Percentiles rank a stretch among this genome's conserved stretches.
Conservation (phyloP, 2,329 filamentous ascomycete species). For the Cordyceps javanica region DNA sequence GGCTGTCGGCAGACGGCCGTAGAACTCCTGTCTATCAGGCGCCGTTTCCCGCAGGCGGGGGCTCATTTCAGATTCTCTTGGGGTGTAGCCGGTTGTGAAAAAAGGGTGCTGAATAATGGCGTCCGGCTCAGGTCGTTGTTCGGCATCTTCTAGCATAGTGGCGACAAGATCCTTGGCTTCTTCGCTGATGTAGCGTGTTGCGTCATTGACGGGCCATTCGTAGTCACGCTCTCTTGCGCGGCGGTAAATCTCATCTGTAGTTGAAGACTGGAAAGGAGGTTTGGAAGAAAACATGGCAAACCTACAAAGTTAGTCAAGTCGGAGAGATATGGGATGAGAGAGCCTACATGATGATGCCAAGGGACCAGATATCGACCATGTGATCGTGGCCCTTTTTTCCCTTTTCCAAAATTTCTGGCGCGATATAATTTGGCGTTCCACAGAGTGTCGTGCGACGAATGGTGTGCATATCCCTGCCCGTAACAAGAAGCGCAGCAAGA, state of each 20-base stretch:
- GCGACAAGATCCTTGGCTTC: slow-evolving; percentile 76
- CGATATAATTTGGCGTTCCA: slow-evolving; percentile 97
- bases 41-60: slow-evolving; percentile 50
- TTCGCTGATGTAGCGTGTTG: slow-evolving; percentile 63
- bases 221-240: slow-evolving; percentile 67
- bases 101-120: slow-evolving; percentile 74
- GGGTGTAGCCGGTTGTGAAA: slow-evolving; percentile 72
- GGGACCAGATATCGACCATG: slow-evolving; percentile 96
- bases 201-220: slow-evolving; percentile 67
- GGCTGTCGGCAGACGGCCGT: slow-evolving; percentile 40
- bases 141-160: slow-evolving; percentile 67
- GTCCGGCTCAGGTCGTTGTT: slow-evolving; percentile 69
- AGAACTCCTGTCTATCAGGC: slow-evolving; percentile 54
- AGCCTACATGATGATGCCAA: slow-evolving; percentile 88
- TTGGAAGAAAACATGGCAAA: slow-evolving; percentile 97
- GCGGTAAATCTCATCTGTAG: slow-evolving; percentile 78
- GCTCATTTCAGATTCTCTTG: slow-evolving; percentile 53
- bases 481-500: slow-evolving; percentile 83
- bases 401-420: slow-evolving; percentile 91
- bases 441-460: slow-evolving; percentile 87
- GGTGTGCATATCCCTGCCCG: slow-evolving; percentile 81
- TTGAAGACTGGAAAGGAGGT: slow-evolving; percentile 90
- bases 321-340: background rate
- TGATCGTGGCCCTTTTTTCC: slow-evolving; percentile 93
- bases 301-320: slow-evolving; percentile 33